These are phyloP conservation scores for Kwoniella newhampshirensis DNA, from an alignment of 768 basidiomycete genomes.

Conservation along the genomic window DNA sequence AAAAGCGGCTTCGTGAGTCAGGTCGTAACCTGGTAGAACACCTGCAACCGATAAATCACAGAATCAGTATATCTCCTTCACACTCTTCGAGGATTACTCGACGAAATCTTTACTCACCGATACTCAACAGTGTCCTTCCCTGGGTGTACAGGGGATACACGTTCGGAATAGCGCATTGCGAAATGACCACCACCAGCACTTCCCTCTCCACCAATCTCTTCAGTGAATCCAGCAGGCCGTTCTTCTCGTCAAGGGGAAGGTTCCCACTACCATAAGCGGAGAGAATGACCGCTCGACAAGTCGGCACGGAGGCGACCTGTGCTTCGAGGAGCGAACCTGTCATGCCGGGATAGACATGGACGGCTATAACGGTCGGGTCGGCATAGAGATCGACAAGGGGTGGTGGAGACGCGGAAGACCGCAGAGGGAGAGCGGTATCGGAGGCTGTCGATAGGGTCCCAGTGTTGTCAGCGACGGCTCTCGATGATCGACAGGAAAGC, in stretches of 20 bases:
- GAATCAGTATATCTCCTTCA: background rate
- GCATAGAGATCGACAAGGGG: constrained; percentile 29
- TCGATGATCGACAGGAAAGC: no score
- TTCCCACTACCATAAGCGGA: constrained; percentile 44
- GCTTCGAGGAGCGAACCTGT: constrained; percentile 41
- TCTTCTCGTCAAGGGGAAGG: constrained; percentile 36
- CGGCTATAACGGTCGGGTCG: constrained; percentile 35
- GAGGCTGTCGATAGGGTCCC: constrained; percentile 11
- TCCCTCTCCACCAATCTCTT: constrained; percentile 38
- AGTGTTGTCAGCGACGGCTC: background rate
- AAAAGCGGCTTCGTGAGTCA: constrained; percentile 49
- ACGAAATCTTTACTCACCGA: constrained; percentile 22
- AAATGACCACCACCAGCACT: constrained; percentile 46
- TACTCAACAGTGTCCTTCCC: constrained; percentile 35
- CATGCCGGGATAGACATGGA: constrained; percentile 42
- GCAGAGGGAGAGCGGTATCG: constrained; percentile 19
- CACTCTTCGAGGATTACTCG: background rate
- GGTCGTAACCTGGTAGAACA: constrained; percentile 44
- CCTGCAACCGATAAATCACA: constrained; percentile 20
- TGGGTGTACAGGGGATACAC: constrained; percentile 48
- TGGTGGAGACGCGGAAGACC: constrained; percentile 33
- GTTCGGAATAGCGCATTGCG: constrained; percentile 44
- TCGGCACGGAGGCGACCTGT: constrained; percentile 40
- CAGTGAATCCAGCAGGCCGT: constrained; percentile 30
- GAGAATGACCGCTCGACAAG: constrained; percentile 41